Evolutionary conservation across 352 stramenopile species (phyloP).

Genomic region (Phytophthora europaea): DNA sequence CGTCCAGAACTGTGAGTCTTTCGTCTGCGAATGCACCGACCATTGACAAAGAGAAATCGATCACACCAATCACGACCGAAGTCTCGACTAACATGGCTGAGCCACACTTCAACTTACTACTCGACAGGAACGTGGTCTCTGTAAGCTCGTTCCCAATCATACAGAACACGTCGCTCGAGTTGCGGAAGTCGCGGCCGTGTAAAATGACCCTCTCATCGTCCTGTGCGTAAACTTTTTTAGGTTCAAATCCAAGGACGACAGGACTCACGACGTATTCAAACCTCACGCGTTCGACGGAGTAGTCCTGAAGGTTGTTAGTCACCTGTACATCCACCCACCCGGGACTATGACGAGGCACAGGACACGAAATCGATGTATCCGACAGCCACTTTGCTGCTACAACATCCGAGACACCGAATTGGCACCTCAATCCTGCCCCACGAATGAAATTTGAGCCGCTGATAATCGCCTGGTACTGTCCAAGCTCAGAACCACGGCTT

Average conservation of each 20-base stretch:
- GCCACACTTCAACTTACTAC: slow-evolving; percentile 32
- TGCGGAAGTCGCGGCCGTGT: slow-evolving; percentile 46
- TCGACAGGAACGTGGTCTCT: slow-evolving; percentile 37
- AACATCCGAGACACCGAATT: slow-evolving; percentile 48
- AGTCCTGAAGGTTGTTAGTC: slow-evolving; percentile 70
- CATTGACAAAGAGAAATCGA: slow-evolving; percentile 45
- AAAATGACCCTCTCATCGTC: slow-evolving; percentile 27
- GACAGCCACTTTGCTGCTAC: slow-evolving; percentile 50
- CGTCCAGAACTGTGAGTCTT: slow-evolving; percentile 30
- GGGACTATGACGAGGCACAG: slow-evolving; percentile 33
- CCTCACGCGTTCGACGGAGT: slow-evolving; percentile 35
- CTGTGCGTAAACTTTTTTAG: slow-evolving; percentile 16
- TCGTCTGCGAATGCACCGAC: slow-evolving; percentile 25
- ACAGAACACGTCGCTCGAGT: slow-evolving; percentile 46
- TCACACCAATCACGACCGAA: slow-evolving; percentile 39
- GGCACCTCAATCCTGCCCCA: slow-evolving; percentile 46
- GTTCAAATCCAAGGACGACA: slow-evolving; percentile 45
- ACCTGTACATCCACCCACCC: slow-evolving; percentile 52
- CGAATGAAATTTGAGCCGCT: slow-evolving; percentile 47
- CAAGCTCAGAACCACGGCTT: slow-evolving; percentile 37
- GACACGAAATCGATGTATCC: slow-evolving; percentile 40
- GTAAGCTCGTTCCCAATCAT: slow-evolving; percentile 46
- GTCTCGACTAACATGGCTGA: slow-evolving; percentile 13
- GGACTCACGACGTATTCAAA: slow-evolving; percentile 56
- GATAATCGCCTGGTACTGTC: slow-evolving; percentile 41